Conservation (phyloP, 345 rosid species). For the Anacardium occidentale region DNA sequence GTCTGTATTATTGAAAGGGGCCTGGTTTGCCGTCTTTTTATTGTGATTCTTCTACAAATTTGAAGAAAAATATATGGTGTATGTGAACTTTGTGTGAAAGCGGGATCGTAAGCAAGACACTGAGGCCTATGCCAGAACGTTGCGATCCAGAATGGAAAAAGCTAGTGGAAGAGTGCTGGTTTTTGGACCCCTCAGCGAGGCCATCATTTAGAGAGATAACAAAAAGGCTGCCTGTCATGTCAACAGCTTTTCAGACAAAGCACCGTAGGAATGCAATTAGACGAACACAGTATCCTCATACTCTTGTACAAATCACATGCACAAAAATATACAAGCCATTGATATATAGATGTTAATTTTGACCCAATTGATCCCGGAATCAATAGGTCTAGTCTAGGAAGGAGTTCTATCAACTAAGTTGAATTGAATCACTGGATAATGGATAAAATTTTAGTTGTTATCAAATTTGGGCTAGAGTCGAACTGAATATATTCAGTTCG, state of each 20-base stretch:
- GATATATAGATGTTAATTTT: slow-evolving; percentile 3
- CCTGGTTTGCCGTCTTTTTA: too few relatives aligned
- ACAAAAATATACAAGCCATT: background rate
- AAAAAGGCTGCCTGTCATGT: slow-evolving; percentile 53
- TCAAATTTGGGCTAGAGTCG: too few relatives aligned
- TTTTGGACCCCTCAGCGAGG: slow-evolving; percentile 56
- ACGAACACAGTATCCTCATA: slow-evolving; percentile 20
- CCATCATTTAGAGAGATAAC: slow-evolving; percentile 84
- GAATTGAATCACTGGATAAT: too few relatives aligned
- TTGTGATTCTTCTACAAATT: background rate
- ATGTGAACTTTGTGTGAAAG: slow-evolving; percentile 43
- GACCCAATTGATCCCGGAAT: too few relatives aligned
- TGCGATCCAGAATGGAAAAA: slow-evolving; percentile 74
- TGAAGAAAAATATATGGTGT: background rate
- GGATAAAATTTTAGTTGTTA: too few relatives aligned
- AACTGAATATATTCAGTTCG: too few relatives aligned
- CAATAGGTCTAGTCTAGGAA: too few relatives aligned
- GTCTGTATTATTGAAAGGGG: background rate
- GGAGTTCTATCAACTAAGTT: too few relatives aligned
- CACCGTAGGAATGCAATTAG: slow-evolving; percentile 29
- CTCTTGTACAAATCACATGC: background rate
- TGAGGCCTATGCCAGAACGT: slow-evolving; percentile 71
- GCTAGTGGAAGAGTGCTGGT: slow-evolving; percentile 91
- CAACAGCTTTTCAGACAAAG: slow-evolving; percentile 48
- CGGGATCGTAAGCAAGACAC: slow-evolving; percentile 75